Evolutionary conservation across 768 basidiomycete genomes (phyloP).

Genomic region (Suillus subaureus): DNA sequence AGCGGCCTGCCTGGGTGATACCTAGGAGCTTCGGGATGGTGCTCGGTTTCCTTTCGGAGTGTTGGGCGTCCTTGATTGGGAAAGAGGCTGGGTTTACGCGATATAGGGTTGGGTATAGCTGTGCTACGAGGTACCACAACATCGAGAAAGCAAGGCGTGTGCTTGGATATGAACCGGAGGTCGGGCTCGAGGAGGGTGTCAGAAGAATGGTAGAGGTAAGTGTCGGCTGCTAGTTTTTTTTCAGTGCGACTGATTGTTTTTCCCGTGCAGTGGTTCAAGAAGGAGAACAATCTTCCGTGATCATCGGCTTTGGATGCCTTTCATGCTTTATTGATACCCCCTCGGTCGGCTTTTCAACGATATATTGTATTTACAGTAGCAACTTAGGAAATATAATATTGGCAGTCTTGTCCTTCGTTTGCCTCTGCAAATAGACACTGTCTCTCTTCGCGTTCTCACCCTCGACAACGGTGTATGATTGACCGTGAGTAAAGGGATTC

Average conservation of each 20-base stretch:
- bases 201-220: conserved; percentile 74
- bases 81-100: conserved; percentile 85
- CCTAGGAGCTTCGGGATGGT: conserved; percentile 67
- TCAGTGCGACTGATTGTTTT: neutral
- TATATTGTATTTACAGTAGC: too few relatives aligned
- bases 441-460: too few relatives aligned
- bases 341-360: too few relatives aligned
- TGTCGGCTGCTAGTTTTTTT: neutral
- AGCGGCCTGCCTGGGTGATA: conserved; percentile 47
- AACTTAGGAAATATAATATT: too few relatives aligned
- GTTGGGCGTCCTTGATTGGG: conserved; percentile 70
- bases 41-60: conserved; percentile 74
- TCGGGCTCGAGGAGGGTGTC: conserved; percentile 88
- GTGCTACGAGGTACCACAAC: conserved; percentile 85
- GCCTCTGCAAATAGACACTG: too few relatives aligned
- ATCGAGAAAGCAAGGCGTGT: conserved; percentile 92
- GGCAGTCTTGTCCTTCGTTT: too few relatives aligned
- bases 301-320: neutral
- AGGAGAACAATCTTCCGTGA: conserved; percentile 30
- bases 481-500: too few relatives aligned
- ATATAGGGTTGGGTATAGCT: conserved; percentile 81
- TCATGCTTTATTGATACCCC: neutral
- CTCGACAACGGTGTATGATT: too few relatives aligned
- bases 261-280: conserved; percentile 31
- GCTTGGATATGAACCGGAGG: conserved; percentile 90